phyloP scores from a whole-genome alignment of 164 flowering plant species.

The Vitis rupestris region DNA sequence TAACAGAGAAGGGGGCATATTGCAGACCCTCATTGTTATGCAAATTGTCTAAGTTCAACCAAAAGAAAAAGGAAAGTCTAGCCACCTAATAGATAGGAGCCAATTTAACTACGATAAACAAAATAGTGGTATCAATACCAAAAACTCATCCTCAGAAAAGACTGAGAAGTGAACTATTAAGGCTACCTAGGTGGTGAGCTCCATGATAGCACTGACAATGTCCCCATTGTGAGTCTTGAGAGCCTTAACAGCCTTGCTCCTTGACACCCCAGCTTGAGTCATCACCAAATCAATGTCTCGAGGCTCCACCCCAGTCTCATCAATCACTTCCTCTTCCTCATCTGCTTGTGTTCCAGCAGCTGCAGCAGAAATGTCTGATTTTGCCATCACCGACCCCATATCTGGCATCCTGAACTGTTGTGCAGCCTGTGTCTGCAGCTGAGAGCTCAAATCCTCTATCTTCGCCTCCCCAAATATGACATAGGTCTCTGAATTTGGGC shows the following conservation, averaged over 20 bases:
- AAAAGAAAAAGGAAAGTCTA: neutral
- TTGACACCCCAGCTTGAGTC: slow-evolving; percentile 91
- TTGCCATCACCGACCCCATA: slow-evolving; percentile 47
- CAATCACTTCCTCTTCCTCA: slow-evolving; percentile 83
- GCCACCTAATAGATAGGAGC: neutral
- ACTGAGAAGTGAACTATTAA: neutral
- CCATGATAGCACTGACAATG: slow-evolving; percentile 94
- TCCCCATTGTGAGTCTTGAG: slow-evolving; percentile 72
- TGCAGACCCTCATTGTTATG: slow-evolving; percentile 1
- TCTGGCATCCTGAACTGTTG: slow-evolving; percentile 88
- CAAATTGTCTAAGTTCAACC: neutral
- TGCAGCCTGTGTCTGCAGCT: slow-evolving; percentile 92
- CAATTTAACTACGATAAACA: neutral
- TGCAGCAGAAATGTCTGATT: slow-evolving; percentile 46
- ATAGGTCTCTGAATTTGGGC: slow-evolving; percentile 87
- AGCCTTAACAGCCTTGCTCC: slow-evolving; percentile 82
- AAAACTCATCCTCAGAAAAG: slow-evolving; percentile 7
- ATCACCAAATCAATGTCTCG: slow-evolving; percentile 84
- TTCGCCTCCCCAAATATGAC: slow-evolving; percentile 89
- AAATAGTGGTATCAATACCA: slow-evolving; percentile 1
- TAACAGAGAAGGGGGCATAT: neutral
- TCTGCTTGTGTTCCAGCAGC: slow-evolving; percentile 46
- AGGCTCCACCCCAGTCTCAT: slow-evolving; percentile 79
- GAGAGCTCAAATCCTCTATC: slow-evolving; percentile 92
- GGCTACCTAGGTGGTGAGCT: slow-evolving; percentile 61